Evolutionary conservation across 441 rosid genomes (phyloP), one percentile per base, ranked within the genome.

Genomic region (Corymbia calophylla): DNA sequence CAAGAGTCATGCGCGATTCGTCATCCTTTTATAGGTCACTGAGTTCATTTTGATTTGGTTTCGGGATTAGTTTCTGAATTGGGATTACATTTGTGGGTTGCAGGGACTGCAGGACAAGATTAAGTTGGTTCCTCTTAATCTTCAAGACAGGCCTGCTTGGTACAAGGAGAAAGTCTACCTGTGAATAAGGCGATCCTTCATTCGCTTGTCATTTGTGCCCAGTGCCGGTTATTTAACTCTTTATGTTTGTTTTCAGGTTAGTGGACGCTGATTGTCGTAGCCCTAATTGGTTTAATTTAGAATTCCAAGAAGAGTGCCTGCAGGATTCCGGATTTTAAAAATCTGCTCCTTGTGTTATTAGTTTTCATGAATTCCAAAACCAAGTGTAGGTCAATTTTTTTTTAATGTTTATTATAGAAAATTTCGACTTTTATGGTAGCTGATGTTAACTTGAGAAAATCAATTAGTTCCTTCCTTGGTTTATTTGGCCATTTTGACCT

Each of bases 161-260:
- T 94, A 94, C 91, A 94, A 93, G 92, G 96, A 94, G 81, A 94
- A 93, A 88, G 94, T 94, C 8, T 92, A 93, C 90, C 93, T 39
- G 89, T 51, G 77, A 92, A 94, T 89, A 94, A 94, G 96, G 96
- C 93, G 27, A 90, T 54, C 16, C 49, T 54, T 62, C 68, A 0
- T 62, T 62, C 1, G 68, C 68, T 62, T 62, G 68, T 62, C 68
- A 27, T 62, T 29, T 27, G 17, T 62, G 68, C 32, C 4, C 68
- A 16, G 13, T 3, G 64, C 68, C 32, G 17, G 31, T 60, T 62
- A 8, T n/a, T 62, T 62, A 29, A 29, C 29, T 62, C 32, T 62
- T 29, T 62, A 16, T 29, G 7, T 62, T 31, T 39, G 44, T 39
- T 39, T 39, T 39, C 44, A 39, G 44, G 44, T 39, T 39, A 39